These are phyloP conservation scores for Cladophialophora exuberans DNA, from an alignment of 2,329 filamentous ascomycete species.

Conservation along the genomic window DNA sequence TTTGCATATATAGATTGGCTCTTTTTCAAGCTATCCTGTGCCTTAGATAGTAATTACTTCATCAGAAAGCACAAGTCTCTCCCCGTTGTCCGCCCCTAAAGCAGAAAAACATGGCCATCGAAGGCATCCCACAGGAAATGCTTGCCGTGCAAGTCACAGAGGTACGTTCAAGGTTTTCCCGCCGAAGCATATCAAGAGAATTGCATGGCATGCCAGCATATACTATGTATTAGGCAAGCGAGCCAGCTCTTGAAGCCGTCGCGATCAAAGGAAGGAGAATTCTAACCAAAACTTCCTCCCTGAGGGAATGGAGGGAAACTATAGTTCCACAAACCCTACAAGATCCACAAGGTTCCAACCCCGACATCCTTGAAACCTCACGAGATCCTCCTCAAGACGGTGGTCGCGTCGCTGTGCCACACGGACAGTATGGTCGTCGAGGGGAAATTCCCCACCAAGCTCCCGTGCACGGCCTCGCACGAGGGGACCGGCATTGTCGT, in stretches of 20 bases:
- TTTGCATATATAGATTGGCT: no score
- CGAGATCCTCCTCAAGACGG: conserved; percentile 64
- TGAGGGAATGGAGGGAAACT: background rate
- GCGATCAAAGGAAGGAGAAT: no score
- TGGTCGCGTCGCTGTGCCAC: conserved; percentile 65
- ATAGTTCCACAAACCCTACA: conserved; percentile 56
- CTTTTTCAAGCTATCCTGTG: no score
- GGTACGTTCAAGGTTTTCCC: conserved; percentile 11
- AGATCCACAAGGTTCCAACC: conserved; percentile 54
- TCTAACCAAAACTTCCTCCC: no score
- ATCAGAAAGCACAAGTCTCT: no score
- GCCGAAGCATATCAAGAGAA: no score
- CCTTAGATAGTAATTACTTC: no score
- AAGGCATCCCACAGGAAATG: conserved; percentile 31
- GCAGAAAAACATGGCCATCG: conserved; percentile 21
- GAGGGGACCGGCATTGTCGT: conserved; percentile 62
- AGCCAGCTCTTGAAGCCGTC: no score
- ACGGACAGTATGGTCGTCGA: conserved; percentile 61
- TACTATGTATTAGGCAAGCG: no score
- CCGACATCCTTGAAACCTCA: conserved; percentile 51
- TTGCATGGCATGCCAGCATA: no score
- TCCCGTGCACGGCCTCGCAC: conserved; percentile 61
- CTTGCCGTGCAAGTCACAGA: conserved; percentile 32
- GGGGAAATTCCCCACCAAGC: conserved; percentile 52
- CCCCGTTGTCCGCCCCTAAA: no score